Base-by-base conservation (phyloP, 139 green algal genomes). In the Choricystis sp. region DNA sequence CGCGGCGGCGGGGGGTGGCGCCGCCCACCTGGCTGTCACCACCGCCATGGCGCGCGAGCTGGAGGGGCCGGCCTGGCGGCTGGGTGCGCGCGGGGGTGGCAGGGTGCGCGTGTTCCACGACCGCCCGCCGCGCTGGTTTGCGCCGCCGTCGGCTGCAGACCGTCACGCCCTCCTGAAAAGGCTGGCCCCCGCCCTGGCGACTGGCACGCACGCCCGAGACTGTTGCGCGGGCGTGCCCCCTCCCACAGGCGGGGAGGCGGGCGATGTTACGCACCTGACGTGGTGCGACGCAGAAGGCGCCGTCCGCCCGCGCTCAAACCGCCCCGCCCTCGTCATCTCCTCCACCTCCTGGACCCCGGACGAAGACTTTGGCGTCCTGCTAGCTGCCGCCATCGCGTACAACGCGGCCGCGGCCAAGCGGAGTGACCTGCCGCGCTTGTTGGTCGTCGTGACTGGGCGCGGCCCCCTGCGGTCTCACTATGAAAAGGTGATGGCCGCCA, bases 341-440 rank as follows among this genome's bases (percentile, higher is more conserved):
- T 92, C 82, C 81, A 98, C 93, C 20, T 95, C 83, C 69, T 98
- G 92, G 92, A 98, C 93, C 0, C 75, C 85, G 1, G 93, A 99
- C 63, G 93, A 99, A 70, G 93, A 99, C 75, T 97, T 99, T 75
- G 76, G 70, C 19, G 73, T 97, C 19, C 79, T 98, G 57, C 65
- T 98, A 26, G 77, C 83, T 20, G 92, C 78, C 0, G 73, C 73
- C 1, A n/a, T 67, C 29, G 29, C 66, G 57, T 77, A 77, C 55
- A 71, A 74, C 61, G 57, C 55, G 19, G 9, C 55, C 22, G 65
- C 65, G 4, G 31, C 22, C 16, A 19, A 5, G 5, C 56, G 14
- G 19, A 23, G 22, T 73, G 66, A 68, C 72, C 66, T 81, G 68
- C 75, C 80, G 24, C 30, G 31, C 0, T 27, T 84, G 19, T 31